A percentile compares a stretch with the other conserved stretches of the same genome.
Conservation (phyloP, 257 asterid genomes). For the Eucommia ulmoides region DNA sequence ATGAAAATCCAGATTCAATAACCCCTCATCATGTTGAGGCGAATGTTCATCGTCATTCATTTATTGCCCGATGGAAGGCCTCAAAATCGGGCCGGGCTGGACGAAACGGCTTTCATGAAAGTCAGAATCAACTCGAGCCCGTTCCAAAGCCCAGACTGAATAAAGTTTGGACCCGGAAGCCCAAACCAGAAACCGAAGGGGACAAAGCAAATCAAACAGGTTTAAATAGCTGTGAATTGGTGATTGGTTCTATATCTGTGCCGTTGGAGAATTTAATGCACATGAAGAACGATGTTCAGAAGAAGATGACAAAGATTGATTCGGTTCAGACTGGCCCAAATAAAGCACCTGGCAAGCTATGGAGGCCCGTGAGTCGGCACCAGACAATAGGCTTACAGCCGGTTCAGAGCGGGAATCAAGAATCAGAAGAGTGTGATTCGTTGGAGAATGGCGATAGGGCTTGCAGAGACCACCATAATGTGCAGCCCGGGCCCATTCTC, state of each 20-base stretch:
- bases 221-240: no score
- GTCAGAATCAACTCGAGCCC: slow-evolving; percentile 39
- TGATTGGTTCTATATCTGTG: slow-evolving; percentile 70
- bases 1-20: slow-evolving; percentile 23
- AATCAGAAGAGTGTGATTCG: slow-evolving; percentile 17
- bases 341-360: slow-evolving; percentile 25
- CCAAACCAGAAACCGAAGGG: slow-evolving; percentile 29
- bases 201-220: slow-evolving; percentile 22
- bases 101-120: slow-evolving; percentile 30
- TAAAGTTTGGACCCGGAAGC: slow-evolving; percentile 75
- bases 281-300: slow-evolving; percentile 23
- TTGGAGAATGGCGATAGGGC: slow-evolving; percentile 24
- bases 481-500: slow-evolving; percentile 18
- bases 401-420: slow-evolving; percentile 20
- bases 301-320: slow-evolving; percentile 21
- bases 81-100: slow-evolving; percentile 42
- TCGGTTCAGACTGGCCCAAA: slow-evolving; percentile 26
- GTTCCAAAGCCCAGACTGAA: slow-evolving; percentile 36
- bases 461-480: no score
- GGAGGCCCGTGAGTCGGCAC: slow-evolving; percentile 46
- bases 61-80: slow-evolving; percentile 39
- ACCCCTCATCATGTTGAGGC: slow-evolving; percentile 25
- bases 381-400: slow-evolving; percentile 21
- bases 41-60: slow-evolving; percentile 18
- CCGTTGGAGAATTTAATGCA: slow-evolving; percentile 27